These are phyloP conservation scores for Mycena floridula DNA, from an alignment of 768 basidiomycete genomes.

Conservation along the genomic window DNA sequence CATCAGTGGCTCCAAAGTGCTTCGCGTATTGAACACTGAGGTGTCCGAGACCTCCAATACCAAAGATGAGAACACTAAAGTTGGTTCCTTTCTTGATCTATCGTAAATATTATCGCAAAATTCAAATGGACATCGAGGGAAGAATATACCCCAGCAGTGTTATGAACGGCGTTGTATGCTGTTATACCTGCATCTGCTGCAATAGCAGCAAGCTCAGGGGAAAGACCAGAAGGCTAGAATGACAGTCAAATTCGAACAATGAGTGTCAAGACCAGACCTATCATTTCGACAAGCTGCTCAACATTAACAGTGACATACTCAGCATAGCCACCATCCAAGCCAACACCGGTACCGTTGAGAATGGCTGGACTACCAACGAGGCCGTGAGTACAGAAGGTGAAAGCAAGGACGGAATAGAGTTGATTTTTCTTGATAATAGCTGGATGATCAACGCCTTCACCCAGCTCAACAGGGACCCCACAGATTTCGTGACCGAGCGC, in stretches of 20 bases:
- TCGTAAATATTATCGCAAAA: not conserved
- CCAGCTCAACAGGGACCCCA: conserved; percentile 10
- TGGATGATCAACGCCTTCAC: conserved; percentile 7
- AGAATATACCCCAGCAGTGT: conserved; percentile 7
- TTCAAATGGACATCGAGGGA: not conserved
- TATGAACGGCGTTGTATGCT: conserved; percentile 11
- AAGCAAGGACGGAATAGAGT: conserved; percentile 6
- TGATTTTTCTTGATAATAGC: not conserved
- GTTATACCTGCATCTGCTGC: conserved; percentile 11
- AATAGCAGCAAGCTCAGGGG: conserved; percentile 9
- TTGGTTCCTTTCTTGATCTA: conserved; percentile 10
- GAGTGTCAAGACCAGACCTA: not conserved
- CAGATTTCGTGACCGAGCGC: conserved; percentile 11
- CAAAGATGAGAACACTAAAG: conserved; percentile 10
- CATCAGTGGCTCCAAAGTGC: conserved; percentile 16
- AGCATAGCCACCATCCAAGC: conserved; percentile 9
- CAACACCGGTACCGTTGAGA: conserved; percentile 4
- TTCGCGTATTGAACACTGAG: conserved; percentile 15
- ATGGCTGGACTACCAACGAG: conserved; percentile 1
- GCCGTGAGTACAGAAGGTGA: conserved; percentile 5
- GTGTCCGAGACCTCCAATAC: conserved; percentile 10
- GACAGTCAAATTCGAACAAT: not conserved
- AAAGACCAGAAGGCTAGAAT: conserved; percentile 9
- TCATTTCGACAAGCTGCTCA: conserved; percentile 10
- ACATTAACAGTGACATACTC: conserved; percentile 8